Evolutionary conservation across 352 stramenopile species (phyloP), one percentile per base, ranked within the genome.

Genomic region (Phytophthora crassamura): DNA sequence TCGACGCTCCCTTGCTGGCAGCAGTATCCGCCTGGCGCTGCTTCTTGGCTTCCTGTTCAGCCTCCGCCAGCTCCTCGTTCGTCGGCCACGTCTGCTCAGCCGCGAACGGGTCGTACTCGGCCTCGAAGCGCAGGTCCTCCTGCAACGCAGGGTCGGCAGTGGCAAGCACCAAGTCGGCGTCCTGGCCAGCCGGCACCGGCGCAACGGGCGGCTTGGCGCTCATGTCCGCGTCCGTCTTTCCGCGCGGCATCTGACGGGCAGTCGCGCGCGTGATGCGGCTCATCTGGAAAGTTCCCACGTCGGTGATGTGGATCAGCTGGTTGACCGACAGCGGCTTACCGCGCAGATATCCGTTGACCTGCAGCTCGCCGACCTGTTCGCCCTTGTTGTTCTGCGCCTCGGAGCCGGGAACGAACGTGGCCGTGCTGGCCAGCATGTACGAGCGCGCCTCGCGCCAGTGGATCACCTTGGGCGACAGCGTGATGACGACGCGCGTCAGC

Each of bases 71-170:
- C 53, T 98, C 97, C 60, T 99, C 95, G 47, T 98, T 85, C 11
- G 93, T 98, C 2, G 94, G 94, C 94, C 94, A 98, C 57, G 98
- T 99, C 80, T 99, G 98, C 64, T 99, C 98, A 14, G 97, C 97
- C 15, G 97, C 94, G 47, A 99, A 93, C 33, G 87, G 86, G 72
- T 99, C 94, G 58, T 97, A 95, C 33, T 93, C 88, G 15, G 97
- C 97, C 54, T 94, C 86, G 40, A 89, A 92, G 22, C 84, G 85
- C 57, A 96, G 62, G 55, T 97, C 91, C 38, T 93, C 88, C 69
- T 92, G 85, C 16, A 90, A 63, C 20, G 64, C 67, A 30, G 74
- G 65, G 55, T 90, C 79, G 5, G 86, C 75, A n/a, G 74, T 86
- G 0, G 89, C 89, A 2, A 97, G 68, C 53, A 91, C 73, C 28